Percentiles rank a stretch among this genome's conserved stretches.
These are phyloP conservation scores for Hypoxylon rickii DNA, from an alignment of 495 filamentous ascomycete species.

Conservation along the genomic window DNA sequence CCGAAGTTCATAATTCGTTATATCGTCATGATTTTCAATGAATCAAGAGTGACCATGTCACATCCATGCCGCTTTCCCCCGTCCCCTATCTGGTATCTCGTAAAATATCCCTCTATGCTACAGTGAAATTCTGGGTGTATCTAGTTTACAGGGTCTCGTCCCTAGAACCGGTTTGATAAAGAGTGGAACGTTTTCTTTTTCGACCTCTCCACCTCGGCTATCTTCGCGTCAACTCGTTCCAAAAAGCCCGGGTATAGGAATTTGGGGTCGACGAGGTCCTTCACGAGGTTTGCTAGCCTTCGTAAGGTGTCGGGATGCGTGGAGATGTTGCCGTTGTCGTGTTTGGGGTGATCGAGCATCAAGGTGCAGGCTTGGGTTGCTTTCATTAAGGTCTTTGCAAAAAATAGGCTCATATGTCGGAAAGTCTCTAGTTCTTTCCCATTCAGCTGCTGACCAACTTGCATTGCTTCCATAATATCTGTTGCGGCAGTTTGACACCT, in stretches of 20 bases:
- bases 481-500: not conserved
- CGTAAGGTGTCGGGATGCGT: not conserved
- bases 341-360: not conserved
- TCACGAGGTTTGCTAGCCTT: not conserved
- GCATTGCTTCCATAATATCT: not conserved
- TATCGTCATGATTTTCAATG: too few species aligned
- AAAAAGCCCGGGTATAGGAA: not conserved
- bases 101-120: not conserved
- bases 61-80: too few species aligned
- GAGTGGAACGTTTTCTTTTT: not conserved
- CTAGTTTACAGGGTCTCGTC: not conserved
- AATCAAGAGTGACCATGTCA: too few species aligned
- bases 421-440: not conserved
- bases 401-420: not conserved
- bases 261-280: constrained; percentile 1
- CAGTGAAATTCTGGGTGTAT: too few species aligned
- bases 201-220: constrained; percentile 1
- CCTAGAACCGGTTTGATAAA: not conserved
- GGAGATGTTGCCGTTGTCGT: not conserved
- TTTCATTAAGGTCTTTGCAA: not conserved
- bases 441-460: not conserved
- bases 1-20: too few species aligned
- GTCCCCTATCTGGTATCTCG: too few species aligned
- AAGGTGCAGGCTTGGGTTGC: not conserved
- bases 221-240: constrained; percentile 1